These are phyloP conservation scores for Chamaenerion angustifolium DNA, from an alignment of 345 rosid species.

Conservation along the genomic window DNA sequence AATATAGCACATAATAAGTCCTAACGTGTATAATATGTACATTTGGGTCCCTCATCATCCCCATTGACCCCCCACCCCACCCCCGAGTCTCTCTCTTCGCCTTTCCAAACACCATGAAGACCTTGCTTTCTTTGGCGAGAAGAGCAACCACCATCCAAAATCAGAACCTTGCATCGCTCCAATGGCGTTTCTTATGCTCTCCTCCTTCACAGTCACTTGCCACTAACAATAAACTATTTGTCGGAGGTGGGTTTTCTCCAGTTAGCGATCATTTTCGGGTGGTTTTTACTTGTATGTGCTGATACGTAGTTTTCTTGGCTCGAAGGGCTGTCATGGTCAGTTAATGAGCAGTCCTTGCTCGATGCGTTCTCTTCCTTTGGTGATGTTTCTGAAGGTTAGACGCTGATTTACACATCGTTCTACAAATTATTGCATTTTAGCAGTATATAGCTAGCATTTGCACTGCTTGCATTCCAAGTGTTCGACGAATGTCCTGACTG, in stretches of 20 bases:
- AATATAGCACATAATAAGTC: too few relatives aligned
- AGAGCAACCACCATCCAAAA: slow-evolving; percentile 9
- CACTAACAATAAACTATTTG: slow-evolving; percentile 45
- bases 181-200: slow-evolving; percentile 11
- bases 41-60: too few relatives aligned
- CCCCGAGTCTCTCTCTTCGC: too few relatives aligned
- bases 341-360: slow-evolving; percentile 62
- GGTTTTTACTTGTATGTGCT: too few relatives aligned
- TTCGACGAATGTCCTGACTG: slow-evolving; percentile 4
- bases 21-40: too few relatives aligned
- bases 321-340: slow-evolving; percentile 68
- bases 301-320: neutral
- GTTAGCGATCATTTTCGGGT: too few relatives aligned
- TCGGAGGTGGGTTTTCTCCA: slow-evolving; percentile 30
- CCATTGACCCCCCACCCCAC: too few relatives aligned
- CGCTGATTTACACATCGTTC: neutral
- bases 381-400: slow-evolving; percentile 43
- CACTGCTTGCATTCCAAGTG: neutral
- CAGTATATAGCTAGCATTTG: neutral
- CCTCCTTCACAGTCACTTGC: slow-evolving; percentile 9
- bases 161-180: slow-evolving; percentile 1
- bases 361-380: slow-evolving; percentile 77
- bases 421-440: neutral
- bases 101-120: slow-evolving; percentile 10
- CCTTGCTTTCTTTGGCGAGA: slow-evolving; percentile 10